A percentile compares a stretch with the other conserved stretches of the same genome.
phyloP scores from a whole-genome alignment of 345 rosid genomes.

The Luvunga scandens region DNA sequence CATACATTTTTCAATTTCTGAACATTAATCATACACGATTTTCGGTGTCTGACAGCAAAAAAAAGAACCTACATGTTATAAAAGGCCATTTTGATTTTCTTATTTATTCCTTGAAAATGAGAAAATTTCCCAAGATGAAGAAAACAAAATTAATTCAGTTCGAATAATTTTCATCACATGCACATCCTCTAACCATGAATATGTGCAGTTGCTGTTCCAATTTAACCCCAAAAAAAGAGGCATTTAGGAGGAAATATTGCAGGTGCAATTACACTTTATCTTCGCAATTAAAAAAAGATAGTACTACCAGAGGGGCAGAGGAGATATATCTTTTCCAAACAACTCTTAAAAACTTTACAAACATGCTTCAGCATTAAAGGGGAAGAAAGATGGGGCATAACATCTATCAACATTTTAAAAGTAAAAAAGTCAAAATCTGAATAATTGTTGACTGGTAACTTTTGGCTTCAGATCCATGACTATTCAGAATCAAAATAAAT shows the following conservation, averaged over 20 bases:
- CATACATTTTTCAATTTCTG: neutral
- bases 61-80: neutral
- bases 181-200: neutral
- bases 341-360: neutral
- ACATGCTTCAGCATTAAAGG: neutral
- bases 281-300: neutral
- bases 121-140: neutral
- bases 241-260: neutral
- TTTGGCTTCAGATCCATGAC: neutral
- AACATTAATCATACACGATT: neutral
- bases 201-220: neutral
- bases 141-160: neutral
- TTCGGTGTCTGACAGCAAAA: neutral
- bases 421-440: neutral
- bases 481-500: neutral
- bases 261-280: neutral
- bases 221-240: neutral
- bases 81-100: neutral
- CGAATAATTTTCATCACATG: neutral
- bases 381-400: neutral
- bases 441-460: neutral
- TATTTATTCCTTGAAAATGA: neutral
- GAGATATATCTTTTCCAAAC: neutral
- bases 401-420: neutral
- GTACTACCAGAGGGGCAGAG: neutral